Evolutionary conservation across 805 yeast species (phyloP), one percentile per base, ranked within the genome.

Genomic region (Teunomyces aglyptinius): DNA sequence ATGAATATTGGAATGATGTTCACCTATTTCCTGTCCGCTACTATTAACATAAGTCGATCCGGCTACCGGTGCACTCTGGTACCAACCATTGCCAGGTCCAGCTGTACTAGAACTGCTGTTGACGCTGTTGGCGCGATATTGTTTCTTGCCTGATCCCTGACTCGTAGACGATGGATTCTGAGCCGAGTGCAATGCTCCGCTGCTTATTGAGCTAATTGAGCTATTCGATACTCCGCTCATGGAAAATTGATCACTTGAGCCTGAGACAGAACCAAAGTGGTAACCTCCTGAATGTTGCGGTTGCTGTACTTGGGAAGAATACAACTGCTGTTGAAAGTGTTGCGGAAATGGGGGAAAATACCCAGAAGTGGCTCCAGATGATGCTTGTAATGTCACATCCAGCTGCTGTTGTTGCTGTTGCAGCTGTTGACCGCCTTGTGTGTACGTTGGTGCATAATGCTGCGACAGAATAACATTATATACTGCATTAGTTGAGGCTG

Each of bases 281-380:
- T 40, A 42, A 1, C 34, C 43, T 20, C 43, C 46, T 16, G 43
- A 45, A 22, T 18, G 36, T 26, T 45, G 44, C n/a, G 40, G 44
- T 22, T 38, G 47, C 26, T 43, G 46, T 1, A 29, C 38, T 26
- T 42, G 49, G 7, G 43, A 33, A 16, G 41, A 11, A 16, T 43
- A 46, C 27, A 48, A 26, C 22, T 45, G 45, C 16, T 38, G 42
- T 13, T 43, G 47, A 39, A 36, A 47, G 15, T 45, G 52, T 19
- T 40, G 51, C 10, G 51, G 51, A n/a, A 38, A 48, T n/a, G 45
- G 51, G 3, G 49, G 39, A 10, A 38, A 45, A 44, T 41, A 24
- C 12, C 48, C 42, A 27, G 43, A 24, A 5, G 44, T 18, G 19
- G 48, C 22, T n/a, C 26, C 35, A 12, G 38, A 20, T 16, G 44